Conservation (phyloP, 495 filamentous ascomycete genomes). For the Aspergillus haitiensis region DNA sequence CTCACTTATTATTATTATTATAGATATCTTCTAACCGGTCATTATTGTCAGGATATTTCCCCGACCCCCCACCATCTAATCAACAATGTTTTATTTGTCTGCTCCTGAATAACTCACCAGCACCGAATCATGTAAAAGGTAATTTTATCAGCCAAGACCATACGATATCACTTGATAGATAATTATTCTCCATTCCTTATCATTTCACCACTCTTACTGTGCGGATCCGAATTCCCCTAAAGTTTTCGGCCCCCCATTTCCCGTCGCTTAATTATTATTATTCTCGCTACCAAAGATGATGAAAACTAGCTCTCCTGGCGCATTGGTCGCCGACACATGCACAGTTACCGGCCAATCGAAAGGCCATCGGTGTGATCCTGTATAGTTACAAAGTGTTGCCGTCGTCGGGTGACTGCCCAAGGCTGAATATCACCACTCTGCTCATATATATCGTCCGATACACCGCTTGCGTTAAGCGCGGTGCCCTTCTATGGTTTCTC, state of each 20-base stretch:
- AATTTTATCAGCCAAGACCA: neutral
- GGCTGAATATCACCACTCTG: constrained; percentile 61
- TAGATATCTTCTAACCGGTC: too few species aligned
- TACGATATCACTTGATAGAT: neutral
- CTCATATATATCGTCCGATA: constrained; percentile 65
- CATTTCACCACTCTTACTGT: neutral
- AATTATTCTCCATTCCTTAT: neutral
- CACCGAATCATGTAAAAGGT: neutral
- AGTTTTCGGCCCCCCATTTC: neutral
- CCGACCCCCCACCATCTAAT: neutral
- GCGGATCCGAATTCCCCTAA: neutral
- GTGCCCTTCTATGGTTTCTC: constrained; percentile 61
- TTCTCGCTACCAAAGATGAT: neutral
- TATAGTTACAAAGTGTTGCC: constrained; percentile 58
- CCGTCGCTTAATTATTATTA: constrained; percentile 1
- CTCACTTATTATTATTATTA: too few species aligned
- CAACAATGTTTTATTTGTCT: neutral
- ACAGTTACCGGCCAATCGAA: constrained; percentile 58
- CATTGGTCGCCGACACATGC: constrained; percentile 52
- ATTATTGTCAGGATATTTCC: neutral
- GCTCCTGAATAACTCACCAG: neutral
- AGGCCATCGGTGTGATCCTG: constrained; percentile 45
- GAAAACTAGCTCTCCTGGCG: neutral
- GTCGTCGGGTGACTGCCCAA: constrained; percentile 59
- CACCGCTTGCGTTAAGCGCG: constrained; percentile 46